Base-by-base conservation (phyloP, 2,329 filamentous ascomycete species). In the Seiridium cupressi region DNA sequence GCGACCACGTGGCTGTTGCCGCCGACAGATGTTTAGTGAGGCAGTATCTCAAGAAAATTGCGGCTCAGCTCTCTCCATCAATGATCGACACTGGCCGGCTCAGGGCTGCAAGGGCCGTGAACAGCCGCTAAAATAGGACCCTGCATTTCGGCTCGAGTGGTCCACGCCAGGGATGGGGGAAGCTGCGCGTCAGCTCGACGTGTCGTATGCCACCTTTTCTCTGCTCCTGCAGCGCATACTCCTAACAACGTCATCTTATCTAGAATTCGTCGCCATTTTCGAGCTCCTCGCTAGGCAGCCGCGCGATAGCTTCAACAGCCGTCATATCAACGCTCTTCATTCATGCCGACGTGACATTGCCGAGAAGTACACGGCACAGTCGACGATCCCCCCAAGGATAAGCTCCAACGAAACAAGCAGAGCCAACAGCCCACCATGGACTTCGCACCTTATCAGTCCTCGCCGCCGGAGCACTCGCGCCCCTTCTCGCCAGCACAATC, bases 361-460 rank as follows among this genome's bases (percentile, higher is more conserved):
- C 38, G 38, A 42, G 7, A 42, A 42, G 38, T 42, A 13, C 38
- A 42, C 38, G 7, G 10, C 10, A 36, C 38, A 47, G 38, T 5
- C 49, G n/a, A 18, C 8, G 18, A 34, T n/a, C 18, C 32, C n/a
- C 10, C 48, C 8, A 32, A 32, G 32, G 10, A 6, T 35, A 26
- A 8, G 5, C 6, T 9, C 44, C 1, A 13, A 46, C 10, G 26
- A 18, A 13, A 1, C 10, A 13, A 49, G 18, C n/a, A 49, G 47
- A 9, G 48, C 11, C 11, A n/a, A 13, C 7, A 42, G 38, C 38
- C 38, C 49, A 35, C 26, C 31, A 95, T 95, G 91, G 91, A 97
- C 79, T 99, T 98, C 74, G 95, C 95, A 51, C 95, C 95, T 44
- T 99, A 98, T 78, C 95, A 98, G 80, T 94, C 94, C 75, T 90